Evolutionary conservation across 73 alveolate species (phyloP).

Genomic region (Durusdinium trenchii): DNA sequence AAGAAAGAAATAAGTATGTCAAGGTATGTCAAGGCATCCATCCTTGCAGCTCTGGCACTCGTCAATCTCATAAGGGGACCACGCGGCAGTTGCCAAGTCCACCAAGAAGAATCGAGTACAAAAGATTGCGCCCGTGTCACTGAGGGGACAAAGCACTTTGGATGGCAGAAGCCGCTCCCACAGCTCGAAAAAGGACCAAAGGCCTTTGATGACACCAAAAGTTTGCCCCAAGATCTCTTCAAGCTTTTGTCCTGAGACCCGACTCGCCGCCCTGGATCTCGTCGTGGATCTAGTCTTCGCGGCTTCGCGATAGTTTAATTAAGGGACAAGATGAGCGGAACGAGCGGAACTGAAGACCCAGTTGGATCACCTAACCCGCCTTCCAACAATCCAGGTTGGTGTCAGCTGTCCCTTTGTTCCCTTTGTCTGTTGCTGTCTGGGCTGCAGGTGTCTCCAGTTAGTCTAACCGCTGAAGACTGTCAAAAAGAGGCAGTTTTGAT

Average conservation of each 20-base stretch:
- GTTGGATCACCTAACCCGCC: background rate
- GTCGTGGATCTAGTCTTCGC: too few species aligned
- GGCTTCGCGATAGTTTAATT: too few species aligned
- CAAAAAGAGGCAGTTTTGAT: too few species aligned
- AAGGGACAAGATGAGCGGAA: too few species aligned
- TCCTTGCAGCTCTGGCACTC: too few species aligned
- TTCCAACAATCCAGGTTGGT: background rate
- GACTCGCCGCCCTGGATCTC: too few species aligned
- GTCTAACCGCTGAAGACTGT: too few species aligned
- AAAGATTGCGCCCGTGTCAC: background rate
- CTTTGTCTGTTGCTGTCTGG: too few species aligned
- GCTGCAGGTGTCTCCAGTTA: too few species aligned
- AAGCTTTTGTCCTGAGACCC: background rate
- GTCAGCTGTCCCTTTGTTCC: background rate
- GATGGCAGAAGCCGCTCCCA: slow-evolving; percentile 39
- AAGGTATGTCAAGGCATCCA: too few species aligned
- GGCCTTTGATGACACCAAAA: slow-evolving; percentile 1
- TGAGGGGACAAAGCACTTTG: background rate
- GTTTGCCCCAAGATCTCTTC: background rate
- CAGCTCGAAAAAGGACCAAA: slow-evolving; percentile 15
- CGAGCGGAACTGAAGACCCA: too few species aligned
- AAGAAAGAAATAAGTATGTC: too few species aligned
- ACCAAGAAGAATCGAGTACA: slow-evolving; percentile 37
- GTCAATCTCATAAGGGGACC: slow-evolving; percentile 23
- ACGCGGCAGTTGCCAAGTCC: background rate